Conservation (phyloP, 2,329 filamentous ascomycete genomes). For the Pestalotiopsis sp. region DNA sequence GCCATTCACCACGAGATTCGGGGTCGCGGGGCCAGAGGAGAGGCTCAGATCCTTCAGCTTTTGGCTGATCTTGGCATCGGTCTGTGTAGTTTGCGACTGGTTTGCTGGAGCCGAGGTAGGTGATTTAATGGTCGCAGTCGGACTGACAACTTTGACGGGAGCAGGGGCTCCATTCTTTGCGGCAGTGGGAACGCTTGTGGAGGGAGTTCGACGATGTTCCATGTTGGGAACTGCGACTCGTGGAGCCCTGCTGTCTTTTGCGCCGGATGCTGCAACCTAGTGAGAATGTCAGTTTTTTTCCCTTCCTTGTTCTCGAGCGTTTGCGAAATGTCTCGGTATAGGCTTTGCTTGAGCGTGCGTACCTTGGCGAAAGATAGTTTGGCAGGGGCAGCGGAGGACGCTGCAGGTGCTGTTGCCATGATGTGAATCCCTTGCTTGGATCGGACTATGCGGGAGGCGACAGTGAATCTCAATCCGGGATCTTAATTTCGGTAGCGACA, state of each 20-base stretch:
- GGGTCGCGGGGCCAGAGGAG: conserved; percentile 28
- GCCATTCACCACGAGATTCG: conserved; percentile 53
- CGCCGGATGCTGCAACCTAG: conserved; percentile 34
- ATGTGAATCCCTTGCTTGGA: not conserved
- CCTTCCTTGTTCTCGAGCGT: not conserved
- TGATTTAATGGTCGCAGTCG: conserved; percentile 20
- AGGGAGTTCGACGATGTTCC: conserved; percentile 26
- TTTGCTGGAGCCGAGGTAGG: conserved; percentile 14
- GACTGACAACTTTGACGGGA: conserved; percentile 19
- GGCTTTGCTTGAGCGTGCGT: conserved; percentile 5
- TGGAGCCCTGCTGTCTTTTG: conserved; percentile 30
- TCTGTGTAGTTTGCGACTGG: conserved; percentile 14
- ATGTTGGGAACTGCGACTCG: conserved; percentile 33
- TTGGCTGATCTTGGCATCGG: conserved; percentile 21
- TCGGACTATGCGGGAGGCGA: not conserved
- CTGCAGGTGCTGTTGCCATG: conserved; percentile 31
- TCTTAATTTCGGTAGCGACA: conserved; percentile 5
- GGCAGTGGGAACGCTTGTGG: conserved; percentile 20
- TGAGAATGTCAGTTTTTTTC: not conserved
- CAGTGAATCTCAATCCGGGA: not conserved
- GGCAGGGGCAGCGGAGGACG: conserved; percentile 28
- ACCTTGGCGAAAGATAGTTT: conserved; percentile 38
- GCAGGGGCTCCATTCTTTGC: conserved; percentile 21
- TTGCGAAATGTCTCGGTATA: not conserved
- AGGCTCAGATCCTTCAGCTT: conserved; percentile 23